These are phyloP conservation scores for Exophiala sp. DNA, from an alignment of 2,329 filamentous ascomycete species.

Conservation along the genomic window DNA sequence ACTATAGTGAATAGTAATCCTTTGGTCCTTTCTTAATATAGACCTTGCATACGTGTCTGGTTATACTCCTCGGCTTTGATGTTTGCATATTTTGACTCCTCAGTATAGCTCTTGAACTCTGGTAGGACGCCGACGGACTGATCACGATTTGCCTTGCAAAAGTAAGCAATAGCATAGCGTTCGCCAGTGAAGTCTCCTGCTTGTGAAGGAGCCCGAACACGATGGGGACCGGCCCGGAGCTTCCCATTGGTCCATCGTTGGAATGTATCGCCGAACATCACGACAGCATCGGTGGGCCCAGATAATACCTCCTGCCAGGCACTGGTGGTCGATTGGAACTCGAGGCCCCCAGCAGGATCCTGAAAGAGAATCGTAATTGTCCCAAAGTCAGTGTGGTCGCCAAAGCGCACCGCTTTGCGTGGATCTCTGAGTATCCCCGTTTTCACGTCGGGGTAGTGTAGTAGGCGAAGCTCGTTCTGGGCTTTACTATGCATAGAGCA, in stretches of 20 bases:
- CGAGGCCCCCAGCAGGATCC: constrained; percentile 53
- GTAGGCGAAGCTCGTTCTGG: constrained; percentile 52
- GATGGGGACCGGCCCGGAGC: not conserved
- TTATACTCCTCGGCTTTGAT: no score
- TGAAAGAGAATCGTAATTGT: constrained; percentile 53
- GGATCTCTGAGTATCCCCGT: constrained; percentile 64
- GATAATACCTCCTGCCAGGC: not conserved
- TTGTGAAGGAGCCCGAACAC: not conserved
- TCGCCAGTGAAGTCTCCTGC: not conserved
- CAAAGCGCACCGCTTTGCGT: constrained; percentile 65
- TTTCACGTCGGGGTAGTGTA: constrained; percentile 71
- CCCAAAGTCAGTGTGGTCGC: constrained; percentile 68
- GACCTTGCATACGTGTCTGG: no score
- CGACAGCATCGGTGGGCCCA: not conserved
- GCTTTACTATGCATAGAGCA: not conserved
- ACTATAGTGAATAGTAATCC: no score
- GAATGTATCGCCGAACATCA: not conserved
- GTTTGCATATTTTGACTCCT: no score
- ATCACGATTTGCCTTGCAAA: not conserved
- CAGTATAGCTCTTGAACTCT: no score
- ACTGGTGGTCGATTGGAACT: not conserved
- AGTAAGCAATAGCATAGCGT: not conserved
- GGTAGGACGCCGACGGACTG: not conserved
- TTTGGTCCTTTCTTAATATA: no score
- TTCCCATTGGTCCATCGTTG: not conserved